Evolutionary conservation across 345 rosid genomes (phyloP), one percentile per base, ranked within the genome.

Genomic region (Eucalyptus erythrocorys): DNA sequence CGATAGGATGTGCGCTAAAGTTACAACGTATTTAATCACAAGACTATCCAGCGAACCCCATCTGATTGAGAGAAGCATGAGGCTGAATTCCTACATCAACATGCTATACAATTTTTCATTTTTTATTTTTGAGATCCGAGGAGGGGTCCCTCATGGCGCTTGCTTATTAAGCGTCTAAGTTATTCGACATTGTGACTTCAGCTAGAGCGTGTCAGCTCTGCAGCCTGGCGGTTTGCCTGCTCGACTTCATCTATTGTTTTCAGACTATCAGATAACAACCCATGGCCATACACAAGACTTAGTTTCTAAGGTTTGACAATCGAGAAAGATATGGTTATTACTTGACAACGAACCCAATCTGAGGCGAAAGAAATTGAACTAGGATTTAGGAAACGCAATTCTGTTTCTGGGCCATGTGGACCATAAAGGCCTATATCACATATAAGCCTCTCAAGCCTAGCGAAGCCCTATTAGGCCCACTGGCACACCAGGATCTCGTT

Each of bases 131-230:
- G 1, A 13, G 15, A 59, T 30, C 8, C 6, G 16, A 27, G 68
- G 68, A 22, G 7, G 68, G 68, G 34, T 59, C 30, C 7, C 76
- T 14, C 37, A 12, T 26, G 32, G 32, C 4, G 16, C 2, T 2
- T 27, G 66, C 42, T 68, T 68, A 12, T 37, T 2, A 0, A 21
- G 47, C 15, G 8, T 6, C 27, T 37, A 40, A 10, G 27, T 76
- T 76, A 13, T 21, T 76, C 47, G 5, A 10, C 37, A 76, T 11
- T 1, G 9, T 13, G 15, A 37, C 37, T 21, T 10, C 14, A 10
- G 14, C 27, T 10, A 1, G 45, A 24, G 3, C 24, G 8, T 4
- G 2, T 76, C 1, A 37, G 1, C 8, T 71, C 7, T 19, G 13
- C 14, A 10, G 13, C 22, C 4, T 71, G 6, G 26, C 14, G 0